These are phyloP conservation scores for Heterobasidion occidentale DNA, from an alignment of 1,284 basidiomycete species.

Conservation along the genomic window DNA sequence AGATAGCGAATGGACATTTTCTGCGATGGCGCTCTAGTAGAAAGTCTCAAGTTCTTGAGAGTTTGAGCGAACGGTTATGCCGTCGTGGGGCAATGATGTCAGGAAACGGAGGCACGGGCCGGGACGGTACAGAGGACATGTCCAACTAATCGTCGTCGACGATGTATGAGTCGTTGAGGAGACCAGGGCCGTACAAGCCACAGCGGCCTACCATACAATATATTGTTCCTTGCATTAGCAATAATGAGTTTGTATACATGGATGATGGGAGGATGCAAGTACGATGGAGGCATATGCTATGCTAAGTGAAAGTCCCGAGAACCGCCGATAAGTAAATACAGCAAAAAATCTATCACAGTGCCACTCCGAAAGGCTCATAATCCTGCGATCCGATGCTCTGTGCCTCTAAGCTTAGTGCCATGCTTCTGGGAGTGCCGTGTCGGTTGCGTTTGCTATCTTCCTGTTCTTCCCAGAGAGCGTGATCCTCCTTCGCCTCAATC, in stretches of 20 bases:
- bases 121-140: no score
- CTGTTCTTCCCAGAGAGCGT: not conserved
- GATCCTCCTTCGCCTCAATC: not conserved
- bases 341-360: not conserved
- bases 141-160: no score
- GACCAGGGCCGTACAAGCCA: no score
- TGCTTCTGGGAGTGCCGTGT: not conserved
- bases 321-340: not conserved
- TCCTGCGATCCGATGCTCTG: not conserved
- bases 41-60: no score
- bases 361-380: not conserved
- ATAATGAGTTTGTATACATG: not conserved
- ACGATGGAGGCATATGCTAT: no score
- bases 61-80: no score
- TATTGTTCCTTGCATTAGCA: not conserved
- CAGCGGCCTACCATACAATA: no score
- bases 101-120: no score
- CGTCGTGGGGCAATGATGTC: no score
- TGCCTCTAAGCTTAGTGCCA: not conserved
- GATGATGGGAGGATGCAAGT: not conserved
- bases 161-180: no score
- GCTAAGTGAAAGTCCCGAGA: no score
- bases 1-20: conserved; percentile 69
- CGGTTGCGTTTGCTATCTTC: not conserved
- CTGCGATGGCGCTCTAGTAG: no score